phyloP scores from a whole-genome alignment of 2,329 filamentous ascomycete species.

The Colletotrichum agaves region DNA sequence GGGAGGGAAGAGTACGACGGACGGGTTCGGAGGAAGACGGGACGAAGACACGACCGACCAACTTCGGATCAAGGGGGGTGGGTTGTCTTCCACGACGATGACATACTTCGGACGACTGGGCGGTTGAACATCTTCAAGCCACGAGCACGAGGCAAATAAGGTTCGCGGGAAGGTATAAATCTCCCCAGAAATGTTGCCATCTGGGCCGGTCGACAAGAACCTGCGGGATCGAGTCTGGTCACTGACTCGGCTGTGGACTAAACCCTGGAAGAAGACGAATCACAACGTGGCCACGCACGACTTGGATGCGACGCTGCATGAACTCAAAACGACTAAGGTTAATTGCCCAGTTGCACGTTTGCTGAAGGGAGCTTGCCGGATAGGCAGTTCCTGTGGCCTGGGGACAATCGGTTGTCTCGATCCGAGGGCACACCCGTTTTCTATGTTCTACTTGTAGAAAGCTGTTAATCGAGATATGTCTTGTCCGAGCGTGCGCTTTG shows the following conservation, averaged over 20 bases:
- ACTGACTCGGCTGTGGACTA: slow-evolving; percentile 21
- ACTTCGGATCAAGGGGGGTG: background rate
- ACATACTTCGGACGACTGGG: slow-evolving; percentile 17
- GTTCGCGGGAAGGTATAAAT: slow-evolving; percentile 22
- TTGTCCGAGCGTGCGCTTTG: background rate
- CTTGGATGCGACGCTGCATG: background rate
- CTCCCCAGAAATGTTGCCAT: background rate
- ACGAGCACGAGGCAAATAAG: background rate
- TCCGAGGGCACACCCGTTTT: background rate
- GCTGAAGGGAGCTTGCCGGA: background rate
- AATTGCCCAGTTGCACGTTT: background rate
- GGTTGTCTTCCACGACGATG: background rate
- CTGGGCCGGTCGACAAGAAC: slow-evolving; percentile 7
- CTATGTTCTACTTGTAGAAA: background rate
- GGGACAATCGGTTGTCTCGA: background rate
- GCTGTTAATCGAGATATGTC: background rate
- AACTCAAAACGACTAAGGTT: background rate
- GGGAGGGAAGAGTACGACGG: background rate
- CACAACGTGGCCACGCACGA: background rate
- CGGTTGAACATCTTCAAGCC: background rate
- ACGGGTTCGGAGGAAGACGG: background rate
- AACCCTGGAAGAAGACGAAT: background rate
- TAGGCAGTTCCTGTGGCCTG: background rate
- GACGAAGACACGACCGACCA: slow-evolving; percentile 20
- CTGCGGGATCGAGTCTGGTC: background rate